Evolutionary conservation across 768 basidiomycete genomes (phyloP).

Genomic region (Fibroporia radiculosa): DNA sequence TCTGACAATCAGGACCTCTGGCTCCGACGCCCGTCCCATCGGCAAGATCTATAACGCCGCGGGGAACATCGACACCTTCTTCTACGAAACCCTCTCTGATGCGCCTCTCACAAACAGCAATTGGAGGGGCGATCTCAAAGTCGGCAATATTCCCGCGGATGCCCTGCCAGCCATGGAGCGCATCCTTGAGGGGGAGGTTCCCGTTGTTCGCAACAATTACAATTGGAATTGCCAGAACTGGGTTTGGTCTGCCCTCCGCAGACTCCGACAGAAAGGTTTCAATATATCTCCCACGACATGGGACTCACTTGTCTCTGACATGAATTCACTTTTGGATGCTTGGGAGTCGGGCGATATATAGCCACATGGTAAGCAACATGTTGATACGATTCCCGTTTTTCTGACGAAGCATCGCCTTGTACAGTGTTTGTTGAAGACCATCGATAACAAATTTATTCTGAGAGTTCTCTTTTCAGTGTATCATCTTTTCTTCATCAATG

Average conservation of each 20-base stretch:
- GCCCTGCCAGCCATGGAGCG: constrained; percentile 8
- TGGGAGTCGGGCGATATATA: constrained; percentile 16
- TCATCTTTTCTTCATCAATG: too few relatives aligned
- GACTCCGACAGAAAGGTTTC: constrained; percentile 8
- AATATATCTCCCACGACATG: constrained; percentile 7
- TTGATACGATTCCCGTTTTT: too few relatives aligned
- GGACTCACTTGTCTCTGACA: constrained; percentile 5
- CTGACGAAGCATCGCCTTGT: too few relatives aligned
- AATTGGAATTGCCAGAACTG: constrained; percentile 17
- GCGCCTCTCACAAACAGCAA: constrained; percentile 6
- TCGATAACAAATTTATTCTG: too few relatives aligned
- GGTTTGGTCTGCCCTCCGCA: constrained; percentile 12
- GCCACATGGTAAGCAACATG: too few relatives aligned
- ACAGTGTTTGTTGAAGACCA: too few relatives aligned
- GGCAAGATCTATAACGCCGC: constrained; percentile 12
- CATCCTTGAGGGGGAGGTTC: constrained; percentile 10
- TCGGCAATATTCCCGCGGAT: constrained; percentile 10
- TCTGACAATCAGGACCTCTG: constrained; percentile 13
- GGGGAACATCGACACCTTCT: constrained; percentile 14
- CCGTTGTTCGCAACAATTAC: constrained; percentile 10
- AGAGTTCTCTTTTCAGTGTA: too few relatives aligned
- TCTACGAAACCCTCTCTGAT: constrained; percentile 8
- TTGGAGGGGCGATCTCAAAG: constrained; percentile 12
- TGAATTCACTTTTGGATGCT: constrained; percentile 11
- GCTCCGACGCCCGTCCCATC: constrained; percentile 6